Percentiles rank a stretch among this genome's conserved stretches.
Conservation (phyloP, 805 yeast species). For the Wickerhamomyces ciferrii region DNA sequence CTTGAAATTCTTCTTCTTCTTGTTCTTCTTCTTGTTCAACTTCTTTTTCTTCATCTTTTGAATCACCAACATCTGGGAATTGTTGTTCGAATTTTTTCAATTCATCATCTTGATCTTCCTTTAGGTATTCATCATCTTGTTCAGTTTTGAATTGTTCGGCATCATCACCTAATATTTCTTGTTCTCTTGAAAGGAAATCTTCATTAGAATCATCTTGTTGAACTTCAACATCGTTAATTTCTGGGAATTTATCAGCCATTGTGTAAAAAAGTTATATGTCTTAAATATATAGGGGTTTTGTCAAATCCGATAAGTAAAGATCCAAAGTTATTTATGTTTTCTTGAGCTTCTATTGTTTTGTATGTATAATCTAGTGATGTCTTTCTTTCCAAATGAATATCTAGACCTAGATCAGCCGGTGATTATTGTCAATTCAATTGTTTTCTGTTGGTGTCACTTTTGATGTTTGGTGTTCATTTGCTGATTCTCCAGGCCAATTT, state of each 20-base stretch:
- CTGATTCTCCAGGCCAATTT: background rate
- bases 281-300: background rate
- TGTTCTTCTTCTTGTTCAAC: conserved; percentile 16
- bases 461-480: background rate
- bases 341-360: too few relatives aligned
- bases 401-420: background rate
- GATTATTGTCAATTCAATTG: background rate
- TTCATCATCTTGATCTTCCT: conserved; percentile 38
- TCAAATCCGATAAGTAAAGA: background rate
- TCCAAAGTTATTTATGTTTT: too few relatives aligned
- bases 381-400: background rate
- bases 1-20: conserved; percentile 39
- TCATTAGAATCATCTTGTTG: conserved; percentile 29
- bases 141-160: conserved; percentile 64
- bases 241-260: conserved; percentile 80
- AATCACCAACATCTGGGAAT: conserved; percentile 46
- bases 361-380: background rate
- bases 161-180: conserved; percentile 50
- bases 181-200: conserved; percentile 66
- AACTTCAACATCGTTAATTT: conserved; percentile 42
- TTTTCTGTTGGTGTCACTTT: background rate
- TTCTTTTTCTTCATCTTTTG: conserved; percentile 20
- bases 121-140: conserved; percentile 45
- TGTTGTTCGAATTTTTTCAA: conserved; percentile 59
- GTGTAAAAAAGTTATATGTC: background rate